Evolutionary conservation across 805 yeast species (phyloP).

Genomic region (Brettanomyces anomalus): DNA sequence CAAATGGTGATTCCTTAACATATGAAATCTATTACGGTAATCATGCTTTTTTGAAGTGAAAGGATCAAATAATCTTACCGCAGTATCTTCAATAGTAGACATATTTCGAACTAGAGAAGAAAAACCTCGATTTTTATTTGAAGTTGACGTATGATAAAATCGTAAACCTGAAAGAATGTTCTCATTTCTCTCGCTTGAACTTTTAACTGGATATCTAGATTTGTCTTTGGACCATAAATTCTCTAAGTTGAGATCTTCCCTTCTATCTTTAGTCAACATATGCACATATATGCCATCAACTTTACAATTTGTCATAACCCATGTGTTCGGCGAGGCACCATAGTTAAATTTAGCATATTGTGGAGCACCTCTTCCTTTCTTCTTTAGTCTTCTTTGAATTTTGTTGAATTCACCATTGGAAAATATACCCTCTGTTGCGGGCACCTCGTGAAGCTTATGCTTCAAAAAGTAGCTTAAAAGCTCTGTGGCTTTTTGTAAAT

Average conservation of each 20-base stretch:
- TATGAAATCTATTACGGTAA: constrained; percentile 12
- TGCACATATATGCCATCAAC: constrained; percentile 61
- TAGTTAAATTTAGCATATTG: constrained; percentile 47
- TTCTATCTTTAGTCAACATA: constrained; percentile 59
- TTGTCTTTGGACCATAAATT: constrained; percentile 40
- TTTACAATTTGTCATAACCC: constrained; percentile 74
- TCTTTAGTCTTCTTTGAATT: constrained; percentile 41
- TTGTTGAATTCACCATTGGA: constrained; percentile 47
- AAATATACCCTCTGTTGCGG: constrained; percentile 64
- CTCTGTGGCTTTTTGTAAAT: constrained; percentile 59
- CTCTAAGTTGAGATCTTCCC: constrained; percentile 64
- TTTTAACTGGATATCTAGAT: constrained; percentile 5
- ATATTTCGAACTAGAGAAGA: not conserved
- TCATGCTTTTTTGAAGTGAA: constrained; percentile 8
- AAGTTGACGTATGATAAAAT: constrained; percentile 31
- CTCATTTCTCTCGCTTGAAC: constrained; percentile 21
- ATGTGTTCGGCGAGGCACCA: constrained; percentile 54
- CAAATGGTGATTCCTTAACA: constrained; percentile 13
- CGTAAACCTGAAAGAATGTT: constrained; percentile 38
- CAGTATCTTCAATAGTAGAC: constrained; percentile 1
- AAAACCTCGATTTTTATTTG: not conserved
- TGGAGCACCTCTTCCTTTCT: constrained; percentile 45
- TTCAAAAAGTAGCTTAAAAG: constrained; percentile 54
- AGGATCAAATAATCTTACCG: constrained; percentile 7
- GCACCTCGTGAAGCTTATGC: constrained; percentile 33